Percentiles rank a stretch among this genome's conserved stretches.
Evolutionary conservation across 2,329 filamentous ascomycete species (phyloP).

Genomic region (Colletotrichum chlorophyti): DNA sequence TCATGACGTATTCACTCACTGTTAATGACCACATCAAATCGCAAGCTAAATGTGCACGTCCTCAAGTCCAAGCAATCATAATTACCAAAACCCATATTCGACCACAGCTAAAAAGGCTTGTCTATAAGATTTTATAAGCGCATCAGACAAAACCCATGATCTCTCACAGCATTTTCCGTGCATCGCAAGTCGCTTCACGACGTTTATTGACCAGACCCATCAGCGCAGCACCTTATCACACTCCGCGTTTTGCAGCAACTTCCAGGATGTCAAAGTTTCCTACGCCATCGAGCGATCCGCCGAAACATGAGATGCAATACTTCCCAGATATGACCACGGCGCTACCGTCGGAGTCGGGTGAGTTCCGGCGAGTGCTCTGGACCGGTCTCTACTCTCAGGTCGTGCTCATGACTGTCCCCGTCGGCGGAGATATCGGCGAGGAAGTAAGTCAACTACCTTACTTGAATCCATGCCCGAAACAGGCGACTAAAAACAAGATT

Average conservation of each 20-base stretch:
- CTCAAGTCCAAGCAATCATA: too few relatives aligned
- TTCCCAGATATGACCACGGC: conserved; percentile 62
- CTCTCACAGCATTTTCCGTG: background rate
- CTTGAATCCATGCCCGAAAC: background rate
- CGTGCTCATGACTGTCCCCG: conserved; percentile 70
- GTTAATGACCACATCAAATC: background rate
- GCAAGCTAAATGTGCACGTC: too few relatives aligned
- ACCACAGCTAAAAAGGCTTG: too few relatives aligned
- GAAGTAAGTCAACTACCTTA: conserved; percentile 49
- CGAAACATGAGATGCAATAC: conserved; percentile 64
- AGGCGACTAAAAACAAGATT: conserved; percentile 32
- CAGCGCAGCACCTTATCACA: background rate
- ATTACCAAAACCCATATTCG: too few relatives aligned
- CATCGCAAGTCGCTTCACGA: background rate
- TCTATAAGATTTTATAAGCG: too few relatives aligned
- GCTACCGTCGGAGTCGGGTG: conserved; percentile 59
- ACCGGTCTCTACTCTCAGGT: conserved; percentile 69
- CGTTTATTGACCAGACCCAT: background rate
- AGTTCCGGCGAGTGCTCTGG: conserved; percentile 67
- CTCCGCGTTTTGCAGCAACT: background rate
- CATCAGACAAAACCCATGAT: background rate
- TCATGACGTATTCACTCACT: conserved; percentile 15
- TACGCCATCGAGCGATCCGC: conserved; percentile 44
- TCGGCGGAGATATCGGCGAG: conserved; percentile 70
- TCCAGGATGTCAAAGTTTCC: conserved; percentile 37